These are phyloP conservation scores for Globisporangium viniferum DNA, from an alignment of 352 stramenopile species.

Conservation along the genomic window DNA sequence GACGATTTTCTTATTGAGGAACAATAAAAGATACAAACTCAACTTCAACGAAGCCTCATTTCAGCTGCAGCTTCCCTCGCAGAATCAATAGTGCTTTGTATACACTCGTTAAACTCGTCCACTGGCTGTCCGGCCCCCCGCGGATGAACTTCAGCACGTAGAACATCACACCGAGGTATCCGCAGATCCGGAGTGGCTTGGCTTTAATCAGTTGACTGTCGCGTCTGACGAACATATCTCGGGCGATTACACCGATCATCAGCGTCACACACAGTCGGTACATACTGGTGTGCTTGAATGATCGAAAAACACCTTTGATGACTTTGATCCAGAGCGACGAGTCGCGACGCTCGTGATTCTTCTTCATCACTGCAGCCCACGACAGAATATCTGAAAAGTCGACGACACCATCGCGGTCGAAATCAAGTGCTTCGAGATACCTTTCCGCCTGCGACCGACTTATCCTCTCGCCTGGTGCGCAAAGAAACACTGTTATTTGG, in stretches of 20 bases:
- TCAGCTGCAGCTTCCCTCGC: not conserved
- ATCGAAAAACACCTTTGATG: not conserved
- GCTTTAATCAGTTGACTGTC: not conserved
- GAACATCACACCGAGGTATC: conserved; percentile 16
- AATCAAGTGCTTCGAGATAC: conserved; percentile 75
- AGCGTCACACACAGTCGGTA: conserved; percentile 30
- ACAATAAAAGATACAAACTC: not conserved
- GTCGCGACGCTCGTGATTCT: conserved; percentile 31
- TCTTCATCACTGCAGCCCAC: conserved; percentile 74
- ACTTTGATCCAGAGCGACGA: not conserved
- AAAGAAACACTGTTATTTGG: not conserved
- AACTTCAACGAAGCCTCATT: not conserved
- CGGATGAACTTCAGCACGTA: conserved; percentile 25
- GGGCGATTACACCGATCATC: conserved; percentile 16
- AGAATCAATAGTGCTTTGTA: not conserved
- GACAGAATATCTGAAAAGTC: conserved; percentile 79
- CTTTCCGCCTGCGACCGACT: conserved; percentile 36
- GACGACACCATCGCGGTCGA: conserved; percentile 64
- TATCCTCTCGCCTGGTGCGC: conserved; percentile 50
- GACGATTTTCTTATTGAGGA: conserved; percentile 13
- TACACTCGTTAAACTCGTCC: not conserved
- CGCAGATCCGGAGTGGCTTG: conserved; percentile 13
- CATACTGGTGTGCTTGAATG: conserved; percentile 15
- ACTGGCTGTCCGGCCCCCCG: not conserved
- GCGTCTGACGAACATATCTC: conserved; percentile 10